Evolutionary conservation across 2,329 filamentous ascomycete genomes (phyloP), one percentile per base, ranked within the genome.

Genomic region (Trichocomaceae sp.): DNA sequence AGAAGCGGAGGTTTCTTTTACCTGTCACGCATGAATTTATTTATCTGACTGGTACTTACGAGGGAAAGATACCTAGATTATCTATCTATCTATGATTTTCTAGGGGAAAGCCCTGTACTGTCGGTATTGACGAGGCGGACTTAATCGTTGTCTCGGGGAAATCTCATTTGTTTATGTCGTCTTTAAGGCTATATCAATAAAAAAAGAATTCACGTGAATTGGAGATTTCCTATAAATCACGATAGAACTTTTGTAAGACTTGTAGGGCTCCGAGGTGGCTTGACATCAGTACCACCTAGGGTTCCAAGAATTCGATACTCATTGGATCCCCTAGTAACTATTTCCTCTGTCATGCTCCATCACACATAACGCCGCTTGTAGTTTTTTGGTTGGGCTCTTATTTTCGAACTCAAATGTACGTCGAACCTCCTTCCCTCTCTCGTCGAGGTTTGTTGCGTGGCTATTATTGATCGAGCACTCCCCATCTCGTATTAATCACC

Each of bases 31-130:
- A 56, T 56, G 42, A 42, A 52, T 56, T 56, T 48, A 54, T 41
- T 52, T 51, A 52, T 79, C 79, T 83, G 83, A 80, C 80, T 76
- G 79, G 86, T 84, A 86, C 90, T 96, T 81, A 96, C 87, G 91
- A 96, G 90, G 92, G 92, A 97, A 97, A 97, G 92, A 97, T 90
- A 96, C 86, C 90, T 70, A 70, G 69, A 66, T 67, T 75, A 72
- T 71, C 71, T 74, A 64, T 64, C 65, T 62, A 4, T 71, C 63
- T 68, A 63, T 67, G 62, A 62, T 58, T 61, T 65, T 68, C 71
- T 76, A 86, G 90, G 91, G 90, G 92, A 97, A 96, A 90, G 92
- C 92, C 92, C 90, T 96, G 91, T 93, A 84, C 80, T 84, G 79
- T 82, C 80, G 71, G 71, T 67, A 64, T 83, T 46, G 47, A 81